These are phyloP conservation scores for Collariella sp. DNA, from an alignment of 495 filamentous ascomycete genomes.

Conservation along the genomic window DNA sequence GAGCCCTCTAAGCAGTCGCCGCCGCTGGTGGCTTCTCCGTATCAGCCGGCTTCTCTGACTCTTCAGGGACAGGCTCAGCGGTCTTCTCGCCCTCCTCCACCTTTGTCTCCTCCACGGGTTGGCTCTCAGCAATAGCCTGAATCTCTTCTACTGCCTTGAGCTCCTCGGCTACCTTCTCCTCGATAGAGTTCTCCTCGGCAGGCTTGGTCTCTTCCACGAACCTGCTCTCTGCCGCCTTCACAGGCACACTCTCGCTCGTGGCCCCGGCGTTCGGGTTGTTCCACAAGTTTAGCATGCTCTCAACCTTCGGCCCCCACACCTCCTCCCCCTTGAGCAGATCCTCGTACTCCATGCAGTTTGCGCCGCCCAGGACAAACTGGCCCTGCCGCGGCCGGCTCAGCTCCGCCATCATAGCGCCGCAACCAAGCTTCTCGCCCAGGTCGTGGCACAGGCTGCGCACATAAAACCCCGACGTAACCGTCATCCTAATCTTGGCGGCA, in stretches of 20 bases:
- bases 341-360: conserved; percentile 71
- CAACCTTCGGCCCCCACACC: conserved; percentile 72
- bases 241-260: not conserved
- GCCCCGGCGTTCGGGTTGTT: conserved; percentile 4
- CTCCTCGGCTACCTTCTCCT: not conserved
- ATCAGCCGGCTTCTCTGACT: not conserved
- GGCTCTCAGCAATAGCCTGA: not conserved
- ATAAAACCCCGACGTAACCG: conserved; percentile 93
- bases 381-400: conserved; percentile 75
- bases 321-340: conserved; percentile 72
- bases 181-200: not conserved
- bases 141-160: not conserved
- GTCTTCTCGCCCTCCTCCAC: not conserved
- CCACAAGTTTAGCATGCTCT: conserved; percentile 45
- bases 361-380: conserved; percentile 55
- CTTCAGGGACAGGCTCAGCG: not conserved
- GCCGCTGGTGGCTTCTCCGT: too few relatives aligned
- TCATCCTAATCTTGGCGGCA: conserved; percentile 78
- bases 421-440: conserved; percentile 72
- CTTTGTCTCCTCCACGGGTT: not conserved
- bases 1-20: not conserved
- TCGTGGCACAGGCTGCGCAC: conserved; percentile 91
- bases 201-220: not conserved
- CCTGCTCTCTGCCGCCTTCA: not conserved
- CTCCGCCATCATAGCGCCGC: conserved; percentile 77